These are phyloP conservation scores for Metahyphopichia silvanorum DNA, from an alignment of 805 yeast genomes.

Conservation along the genomic window DNA sequence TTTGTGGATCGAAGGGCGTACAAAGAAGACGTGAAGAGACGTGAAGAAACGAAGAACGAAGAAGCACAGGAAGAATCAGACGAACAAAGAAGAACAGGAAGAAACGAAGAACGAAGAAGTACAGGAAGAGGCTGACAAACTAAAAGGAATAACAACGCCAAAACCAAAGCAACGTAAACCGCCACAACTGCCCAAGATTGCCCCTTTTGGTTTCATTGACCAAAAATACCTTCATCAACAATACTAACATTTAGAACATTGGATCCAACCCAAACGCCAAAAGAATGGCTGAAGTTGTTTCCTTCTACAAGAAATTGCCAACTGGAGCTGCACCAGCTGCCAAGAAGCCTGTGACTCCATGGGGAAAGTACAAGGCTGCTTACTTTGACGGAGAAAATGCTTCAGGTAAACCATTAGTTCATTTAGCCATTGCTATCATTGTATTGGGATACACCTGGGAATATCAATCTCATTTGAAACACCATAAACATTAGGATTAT, in stretches of 20 bases:
- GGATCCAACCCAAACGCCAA: slow-evolving; percentile 96
- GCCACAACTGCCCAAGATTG: too few relatives aligned
- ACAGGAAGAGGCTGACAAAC: too few relatives aligned
- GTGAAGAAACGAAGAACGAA: too few relatives aligned
- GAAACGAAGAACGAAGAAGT: too few relatives aligned
- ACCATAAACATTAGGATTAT: slow-evolving; percentile 32
- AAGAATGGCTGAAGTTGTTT: slow-evolving; percentile 92
- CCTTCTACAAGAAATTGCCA: slow-evolving; percentile 94
- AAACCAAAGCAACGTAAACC: too few relatives aligned
- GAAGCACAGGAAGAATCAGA: too few relatives aligned
- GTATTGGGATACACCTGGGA: slow-evolving; percentile 85
- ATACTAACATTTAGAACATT: slow-evolving; percentile 58
- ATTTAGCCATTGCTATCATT: slow-evolving; percentile 65
- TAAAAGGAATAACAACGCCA: too few relatives aligned
- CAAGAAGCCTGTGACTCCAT: slow-evolving; percentile 60
- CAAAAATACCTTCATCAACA: too few relatives aligned
- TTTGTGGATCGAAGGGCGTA: too few relatives aligned
- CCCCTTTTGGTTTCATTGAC: too few relatives aligned
- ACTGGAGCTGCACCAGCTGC: slow-evolving; percentile 84
- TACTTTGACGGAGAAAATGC: slow-evolving; percentile 83
- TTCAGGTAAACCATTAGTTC: slow-evolving; percentile 78
- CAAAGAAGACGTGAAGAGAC: too few relatives aligned
- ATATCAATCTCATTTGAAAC: slow-evolving; percentile 82
- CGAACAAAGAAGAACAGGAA: too few relatives aligned
- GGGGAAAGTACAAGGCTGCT: slow-evolving; percentile 80